Evolutionary conservation across 768 basidiomycete species (phyloP).

Genomic region (Agaricus bisporus): DNA sequence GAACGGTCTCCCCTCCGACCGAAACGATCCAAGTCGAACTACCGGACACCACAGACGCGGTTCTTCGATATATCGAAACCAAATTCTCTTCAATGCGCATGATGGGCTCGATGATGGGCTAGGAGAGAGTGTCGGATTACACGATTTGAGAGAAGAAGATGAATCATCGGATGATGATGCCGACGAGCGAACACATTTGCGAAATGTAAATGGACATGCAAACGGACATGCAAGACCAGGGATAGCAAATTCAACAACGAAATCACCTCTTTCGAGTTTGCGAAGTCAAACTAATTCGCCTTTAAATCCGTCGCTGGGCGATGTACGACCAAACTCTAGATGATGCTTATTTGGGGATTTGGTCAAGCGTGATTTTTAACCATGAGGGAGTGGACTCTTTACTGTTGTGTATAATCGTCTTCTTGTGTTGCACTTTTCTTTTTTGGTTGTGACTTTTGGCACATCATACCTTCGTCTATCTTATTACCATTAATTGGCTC

Average conservation of each 20-base stretch:
- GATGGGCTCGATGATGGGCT: constrained; percentile 46
- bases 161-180: constrained; percentile 38
- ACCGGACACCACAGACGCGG: constrained; percentile 52
- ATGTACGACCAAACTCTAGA: constrained; percentile 29
- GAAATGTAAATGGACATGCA: constrained; percentile 16
- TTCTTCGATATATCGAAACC: constrained; percentile 59
- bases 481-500: neutral
- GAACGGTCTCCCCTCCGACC: constrained; percentile 31
- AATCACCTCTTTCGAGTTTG: constrained; percentile 26
- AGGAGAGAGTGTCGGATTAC: constrained; percentile 40
- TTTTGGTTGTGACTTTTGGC: neutral
- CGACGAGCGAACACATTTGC: constrained; percentile 39
- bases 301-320: constrained; percentile 27
- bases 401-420: neutral
- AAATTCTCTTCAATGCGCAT: constrained; percentile 74
- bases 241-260: constrained; percentile 14
- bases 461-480: constrained; percentile 1
- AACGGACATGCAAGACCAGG: constrained; percentile 6
- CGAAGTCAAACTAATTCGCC: constrained; percentile 55
- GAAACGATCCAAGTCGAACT: constrained; percentile 12
- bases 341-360: neutral
- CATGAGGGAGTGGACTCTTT: neutral
- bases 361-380: neutral
- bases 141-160: constrained; percentile 62
- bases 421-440: neutral